phyloP scores from a whole-genome alignment of 2,329 filamentous ascomycete species.

The Phialemoniopsis sp. region DNA sequence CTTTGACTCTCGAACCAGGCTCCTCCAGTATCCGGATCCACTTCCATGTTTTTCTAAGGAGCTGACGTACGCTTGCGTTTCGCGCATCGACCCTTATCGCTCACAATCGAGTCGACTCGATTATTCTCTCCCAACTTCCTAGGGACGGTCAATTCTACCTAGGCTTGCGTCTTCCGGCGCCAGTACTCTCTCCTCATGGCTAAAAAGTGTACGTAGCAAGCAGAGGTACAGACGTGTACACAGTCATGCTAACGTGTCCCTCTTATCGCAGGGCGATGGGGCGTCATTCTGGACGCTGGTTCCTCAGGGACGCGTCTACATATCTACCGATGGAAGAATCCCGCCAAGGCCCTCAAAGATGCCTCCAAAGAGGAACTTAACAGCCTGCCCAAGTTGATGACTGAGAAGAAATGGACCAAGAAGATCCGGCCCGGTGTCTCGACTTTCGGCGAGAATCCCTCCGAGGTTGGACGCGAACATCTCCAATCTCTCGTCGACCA shows the following conservation, averaged over 20 bases:
- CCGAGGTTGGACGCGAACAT: constrained; percentile 76
- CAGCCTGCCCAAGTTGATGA: constrained; percentile 73
- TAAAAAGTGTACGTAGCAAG: constrained; percentile 9
- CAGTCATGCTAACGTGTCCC: constrained; percentile 1
- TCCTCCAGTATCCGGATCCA: no score
- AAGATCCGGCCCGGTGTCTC: constrained; percentile 94
- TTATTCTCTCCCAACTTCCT: no score
- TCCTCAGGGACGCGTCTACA: constrained; percentile 95
- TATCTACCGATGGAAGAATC: constrained; percentile 90
- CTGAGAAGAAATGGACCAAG: constrained; percentile 83
- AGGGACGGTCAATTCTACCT: no score
- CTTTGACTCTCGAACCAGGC: no score
- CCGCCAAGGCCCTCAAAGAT: constrained; percentile 59
- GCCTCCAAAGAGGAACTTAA: constrained; percentile 57
- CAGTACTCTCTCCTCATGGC: constrained; percentile 4
- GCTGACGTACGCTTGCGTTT: no score
- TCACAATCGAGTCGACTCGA: neutral
- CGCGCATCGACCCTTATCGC: no score
- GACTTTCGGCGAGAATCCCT: constrained; percentile 75
- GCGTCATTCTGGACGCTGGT: constrained; percentile 94
- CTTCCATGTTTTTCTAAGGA: no score
- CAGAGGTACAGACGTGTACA: neutral
- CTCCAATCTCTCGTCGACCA: constrained; percentile 76
- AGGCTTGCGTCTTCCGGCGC: no score
- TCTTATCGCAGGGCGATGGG: constrained; percentile 60